These are phyloP conservation scores for Xerocomus amazonicus DNA, from an alignment of 1,284 basidiomycete species.

Conservation along the genomic window DNA sequence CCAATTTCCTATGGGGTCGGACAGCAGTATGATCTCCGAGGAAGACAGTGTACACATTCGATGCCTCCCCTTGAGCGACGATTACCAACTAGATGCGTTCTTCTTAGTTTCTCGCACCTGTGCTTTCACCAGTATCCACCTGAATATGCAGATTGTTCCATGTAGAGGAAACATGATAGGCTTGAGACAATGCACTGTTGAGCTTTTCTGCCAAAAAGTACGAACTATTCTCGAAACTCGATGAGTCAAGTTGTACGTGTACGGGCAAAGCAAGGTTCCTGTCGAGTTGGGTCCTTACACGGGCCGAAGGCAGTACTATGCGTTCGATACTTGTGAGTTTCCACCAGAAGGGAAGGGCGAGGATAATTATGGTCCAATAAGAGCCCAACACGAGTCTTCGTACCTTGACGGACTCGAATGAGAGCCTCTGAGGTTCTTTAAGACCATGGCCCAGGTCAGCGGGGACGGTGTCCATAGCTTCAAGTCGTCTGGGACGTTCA, in stretches of 20 bases:
- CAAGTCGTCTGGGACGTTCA: constrained; percentile 14
- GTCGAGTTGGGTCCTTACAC: constrained; percentile 52
- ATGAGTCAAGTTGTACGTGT: constrained; percentile 43
- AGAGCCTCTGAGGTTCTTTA: constrained; percentile 48
- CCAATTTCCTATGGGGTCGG: constrained; percentile 19
- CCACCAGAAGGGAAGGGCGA: constrained; percentile 87
- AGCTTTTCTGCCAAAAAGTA: constrained; percentile 22
- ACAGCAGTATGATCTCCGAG: constrained; percentile 28
- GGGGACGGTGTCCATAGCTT: constrained; percentile 18
- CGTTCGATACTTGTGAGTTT: constrained; percentile 82
- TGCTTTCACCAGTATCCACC: constrained; percentile 20
- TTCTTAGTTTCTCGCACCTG: constrained; percentile 25
- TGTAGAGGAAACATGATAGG: constrained; percentile 23
- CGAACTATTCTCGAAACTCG: constrained; percentile 17
- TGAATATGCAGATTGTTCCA: constrained; percentile 42
- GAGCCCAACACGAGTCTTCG: constrained; percentile 61
- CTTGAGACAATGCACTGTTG: constrained; percentile 14
- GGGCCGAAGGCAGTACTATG: constrained; percentile 63
- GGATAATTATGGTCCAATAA: constrained; percentile 73
- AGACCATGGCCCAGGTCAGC: constrained; percentile 29
- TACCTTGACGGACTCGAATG: constrained; percentile 47
- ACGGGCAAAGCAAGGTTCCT: constrained; percentile 52
- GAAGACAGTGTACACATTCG: constrained; percentile 21
- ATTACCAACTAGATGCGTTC: constrained; percentile 9
- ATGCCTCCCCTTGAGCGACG: constrained; percentile 14